A percentile compares a stretch with the other conserved stretches of the same genome.
Conservation (phyloP, 2,329 filamentous ascomycete genomes). For the Fusarium nodosum region DNA sequence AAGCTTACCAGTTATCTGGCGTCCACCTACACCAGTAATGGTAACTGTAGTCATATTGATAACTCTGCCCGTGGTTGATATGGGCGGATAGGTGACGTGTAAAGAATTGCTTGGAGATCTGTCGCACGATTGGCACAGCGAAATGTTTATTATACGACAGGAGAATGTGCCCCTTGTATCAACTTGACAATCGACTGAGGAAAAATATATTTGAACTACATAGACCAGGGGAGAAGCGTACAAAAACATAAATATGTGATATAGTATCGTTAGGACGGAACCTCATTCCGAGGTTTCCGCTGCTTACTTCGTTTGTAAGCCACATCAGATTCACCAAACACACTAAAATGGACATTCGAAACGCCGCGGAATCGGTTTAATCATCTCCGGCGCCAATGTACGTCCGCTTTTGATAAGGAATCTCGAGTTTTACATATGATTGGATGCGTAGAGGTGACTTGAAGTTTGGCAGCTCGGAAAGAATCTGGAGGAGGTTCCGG, state of each 20-base stretch:
- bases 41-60: background rate
- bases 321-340: too few relatives aligned
- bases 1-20: background rate
- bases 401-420: too few relatives aligned
- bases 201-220: background rate
- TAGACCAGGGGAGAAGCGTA: background rate
- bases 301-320: too few relatives aligned
- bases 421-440: too few relatives aligned
- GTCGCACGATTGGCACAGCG: background rate
- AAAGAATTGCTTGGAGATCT: background rate
- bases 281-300: background rate
- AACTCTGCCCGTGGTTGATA: background rate
- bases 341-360: too few relatives aligned
- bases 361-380: too few relatives aligned
- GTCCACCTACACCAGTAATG: background rate
- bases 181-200: rapidly evolving
- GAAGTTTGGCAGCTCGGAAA: too few relatives aligned
- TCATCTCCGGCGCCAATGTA: too few relatives aligned
- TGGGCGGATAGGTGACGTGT: background rate
- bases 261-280: background rate
- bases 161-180: background rate
- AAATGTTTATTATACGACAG: background rate
- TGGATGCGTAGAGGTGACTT: too few relatives aligned
- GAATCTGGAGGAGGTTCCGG: too few relatives aligned
- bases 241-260: background rate